Evolutionary conservation across 441 rosid genomes (phyloP).

Genomic region (Pelargonium fulgidum): DNA sequence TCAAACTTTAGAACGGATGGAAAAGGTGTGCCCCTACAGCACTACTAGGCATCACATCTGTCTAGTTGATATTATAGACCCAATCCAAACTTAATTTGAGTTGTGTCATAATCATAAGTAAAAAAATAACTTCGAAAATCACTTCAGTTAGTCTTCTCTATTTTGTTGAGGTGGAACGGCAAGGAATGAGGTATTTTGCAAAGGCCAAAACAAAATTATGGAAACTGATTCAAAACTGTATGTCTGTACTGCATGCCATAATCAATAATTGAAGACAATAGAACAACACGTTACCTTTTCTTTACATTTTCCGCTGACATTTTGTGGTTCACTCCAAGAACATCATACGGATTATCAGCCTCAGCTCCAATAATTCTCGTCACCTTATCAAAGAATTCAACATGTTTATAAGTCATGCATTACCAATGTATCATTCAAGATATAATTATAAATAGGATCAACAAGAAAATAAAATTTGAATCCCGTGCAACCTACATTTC

Average conservation of each 20-base stretch:
- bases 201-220: neutral
- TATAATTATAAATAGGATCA: neutral
- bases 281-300: constrained; percentile 50
- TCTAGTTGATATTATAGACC: too few relatives aligned
- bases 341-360: constrained; percentile 60
- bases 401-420: constrained; percentile 13
- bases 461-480: neutral
- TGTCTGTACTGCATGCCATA: neutral
- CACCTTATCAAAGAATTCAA: constrained; percentile 40
- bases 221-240: neutral
- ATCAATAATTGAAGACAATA: neutral
- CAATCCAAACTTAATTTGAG: neutral
- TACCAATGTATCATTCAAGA: neutral
- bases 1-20: neutral
- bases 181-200: neutral
- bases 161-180: neutral
- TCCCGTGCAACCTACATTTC: neutral
- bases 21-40: neutral
- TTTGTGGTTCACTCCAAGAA: constrained; percentile 67
- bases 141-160: neutral
- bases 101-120: neutral
- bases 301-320: constrained; percentile 71
- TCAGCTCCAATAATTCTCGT: constrained; percentile 78
- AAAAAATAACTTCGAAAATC: neutral
- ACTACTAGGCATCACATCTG: too few relatives aligned